Base-by-base conservation (phyloP, 2,329 filamentous ascomycete genomes). In the Cucurbitaria berberidis region DNA sequence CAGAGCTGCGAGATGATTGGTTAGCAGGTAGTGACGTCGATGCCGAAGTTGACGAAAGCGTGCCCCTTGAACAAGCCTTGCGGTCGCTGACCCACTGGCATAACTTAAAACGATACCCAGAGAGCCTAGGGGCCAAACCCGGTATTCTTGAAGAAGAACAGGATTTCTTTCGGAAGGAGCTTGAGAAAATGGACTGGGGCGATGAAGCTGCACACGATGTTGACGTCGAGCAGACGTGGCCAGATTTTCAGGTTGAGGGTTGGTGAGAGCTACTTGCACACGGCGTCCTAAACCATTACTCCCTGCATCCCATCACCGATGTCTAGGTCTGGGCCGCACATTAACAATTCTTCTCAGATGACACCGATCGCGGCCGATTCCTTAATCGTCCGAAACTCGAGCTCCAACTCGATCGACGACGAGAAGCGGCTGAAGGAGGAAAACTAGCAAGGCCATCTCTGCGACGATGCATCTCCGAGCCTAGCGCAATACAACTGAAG, bases 1-100 rank as follows among this genome's bases (percentile, higher is more conserved):
- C 93, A 0, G 93, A 98, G 74, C 82, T 99, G 40, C 84, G 93
- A 26, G 95, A 99, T 70, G 95, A 97, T 76, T 98, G 95, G 93
- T 82, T 98, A 1, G 87, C 90, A 0, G 93, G 93, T 5, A 89
- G 89, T 55, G 93, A 97, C 70, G 87, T 98, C 1, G 95, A 99
- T 66, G 90, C 89, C 0, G 93, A 96, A 63, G 92, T 98, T 1
- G 95, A 98, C 69, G 91, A 96, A 71, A 91, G 93, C 13, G 79
- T 98, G 64, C 93, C 93, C 2, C 81, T 97, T 7, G 95, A 99
- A 76, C 93, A 97, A 78, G 92, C 91, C 0, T 80, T 98, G 39
- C 82, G 95, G 38, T 91, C 90, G 36, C 76, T 99, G 59, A 97
- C 93, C 47, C 92, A 97, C 74, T 99, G 95, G 92, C 91, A 90